Conservation (phyloP, 106 monocot species). For the Hemerocallis citrina region DNA sequence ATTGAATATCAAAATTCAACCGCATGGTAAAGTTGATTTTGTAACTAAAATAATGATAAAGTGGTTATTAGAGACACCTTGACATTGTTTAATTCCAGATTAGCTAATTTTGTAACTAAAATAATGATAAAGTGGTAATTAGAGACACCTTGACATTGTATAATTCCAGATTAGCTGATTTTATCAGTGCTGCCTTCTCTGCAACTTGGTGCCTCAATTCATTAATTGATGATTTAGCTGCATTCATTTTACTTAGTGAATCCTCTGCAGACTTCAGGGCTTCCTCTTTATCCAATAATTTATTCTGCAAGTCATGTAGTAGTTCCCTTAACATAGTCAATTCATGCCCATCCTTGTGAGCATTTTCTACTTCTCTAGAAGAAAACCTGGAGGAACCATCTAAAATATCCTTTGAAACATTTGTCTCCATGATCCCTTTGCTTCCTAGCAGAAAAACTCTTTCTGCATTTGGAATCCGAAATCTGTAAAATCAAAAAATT, state of each 20-base stretch:
- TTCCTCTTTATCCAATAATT: conserved; percentile 70
- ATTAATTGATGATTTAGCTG: conserved; percentile 24
- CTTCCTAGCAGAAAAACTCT: conserved; percentile 31
- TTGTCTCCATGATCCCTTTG: conserved; percentile 24
- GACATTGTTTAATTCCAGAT: too few relatives aligned
- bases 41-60: too few relatives aligned
- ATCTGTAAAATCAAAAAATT: too few relatives aligned
- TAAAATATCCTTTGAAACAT: too few relatives aligned
- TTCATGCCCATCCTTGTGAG: conserved; percentile 43
- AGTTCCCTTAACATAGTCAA: conserved; percentile 45
- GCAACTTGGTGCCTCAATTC: conserved; percentile 38
- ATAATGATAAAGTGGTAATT: too few relatives aligned
- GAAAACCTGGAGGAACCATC: conserved; percentile 16
- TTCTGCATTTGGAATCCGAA: conserved; percentile 27
- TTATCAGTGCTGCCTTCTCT: conserved; percentile 67
- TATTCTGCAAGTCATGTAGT: conserved; percentile 50
- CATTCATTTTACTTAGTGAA: conserved; percentile 42
- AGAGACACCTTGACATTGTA: conserved; percentile 67
- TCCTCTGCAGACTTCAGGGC: conserved; percentile 54
- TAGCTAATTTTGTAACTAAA: too few relatives aligned
- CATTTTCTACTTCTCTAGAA: conserved; percentile 21
- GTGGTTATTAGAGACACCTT: too few relatives aligned
- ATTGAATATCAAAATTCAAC: too few relatives aligned
- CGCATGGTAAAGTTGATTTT: too few relatives aligned
- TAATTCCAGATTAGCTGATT: conserved; percentile 55